Conservation (phyloP, 139 green algal genomes). For the Chlorella sp. region DNA sequence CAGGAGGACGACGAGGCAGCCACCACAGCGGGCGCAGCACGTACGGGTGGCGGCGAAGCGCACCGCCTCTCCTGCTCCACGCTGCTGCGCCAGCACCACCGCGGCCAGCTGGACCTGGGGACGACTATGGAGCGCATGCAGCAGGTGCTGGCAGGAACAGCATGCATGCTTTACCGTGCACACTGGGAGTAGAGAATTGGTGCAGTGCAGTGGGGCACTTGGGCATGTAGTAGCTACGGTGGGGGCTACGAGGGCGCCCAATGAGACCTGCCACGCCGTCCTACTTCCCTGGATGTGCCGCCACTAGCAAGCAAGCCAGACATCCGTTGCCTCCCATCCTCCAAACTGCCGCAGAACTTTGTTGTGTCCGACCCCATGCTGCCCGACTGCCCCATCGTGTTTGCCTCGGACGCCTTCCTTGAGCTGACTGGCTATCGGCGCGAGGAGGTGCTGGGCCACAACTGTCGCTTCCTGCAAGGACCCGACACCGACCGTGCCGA, state of each 20-base stretch:
- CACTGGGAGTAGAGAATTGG: too few species aligned
- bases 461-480: slow-evolving; percentile 94
- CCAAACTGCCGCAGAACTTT: slow-evolving; percentile 85
- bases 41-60: neutral
- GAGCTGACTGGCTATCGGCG: slow-evolving; percentile 93
- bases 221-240: too few species aligned
- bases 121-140: slow-evolving; percentile 98
- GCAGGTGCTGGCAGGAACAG: too few species aligned
- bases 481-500: slow-evolving; percentile 80
- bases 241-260: too few species aligned
- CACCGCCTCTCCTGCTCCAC: neutral
- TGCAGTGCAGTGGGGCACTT: too few species aligned
- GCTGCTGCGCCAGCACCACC: slow-evolving; percentile 57
- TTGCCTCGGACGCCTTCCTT: slow-evolving; percentile 92
- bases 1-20: slow-evolving; percentile 51
- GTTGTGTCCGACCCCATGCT: slow-evolving; percentile 95
- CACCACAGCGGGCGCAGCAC: neutral
- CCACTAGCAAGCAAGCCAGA: too few species aligned
- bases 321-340: too few species aligned
- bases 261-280: too few species aligned
- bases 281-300: too few species aligned
- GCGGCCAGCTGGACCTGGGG: slow-evolving; percentile 93
- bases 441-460: slow-evolving; percentile 95
- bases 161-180: too few species aligned
- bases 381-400: slow-evolving; percentile 98